Percentiles rank a stretch among this genome's conserved stretches.
Evolutionary conservation across 1,284 basidiomycete genomes (phyloP).

Genomic region (Vanrija pseudolonga): DNA sequence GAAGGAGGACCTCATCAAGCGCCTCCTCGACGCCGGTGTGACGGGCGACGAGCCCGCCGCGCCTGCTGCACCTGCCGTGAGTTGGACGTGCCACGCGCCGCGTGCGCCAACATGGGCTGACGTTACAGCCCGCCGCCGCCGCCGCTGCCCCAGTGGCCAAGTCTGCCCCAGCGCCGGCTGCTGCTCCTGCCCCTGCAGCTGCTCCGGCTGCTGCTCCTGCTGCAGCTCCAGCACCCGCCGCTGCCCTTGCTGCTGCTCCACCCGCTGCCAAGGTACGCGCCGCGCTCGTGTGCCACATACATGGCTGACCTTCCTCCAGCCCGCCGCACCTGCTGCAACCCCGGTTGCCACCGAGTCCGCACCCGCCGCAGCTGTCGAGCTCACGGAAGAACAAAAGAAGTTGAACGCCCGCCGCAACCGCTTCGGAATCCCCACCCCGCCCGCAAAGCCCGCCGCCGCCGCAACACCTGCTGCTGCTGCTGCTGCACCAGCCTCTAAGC

Average conservation of each 20-base stretch:
- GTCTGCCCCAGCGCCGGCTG: neutral
- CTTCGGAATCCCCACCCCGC: slow-evolving; percentile 45
- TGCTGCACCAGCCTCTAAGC: too few species aligned
- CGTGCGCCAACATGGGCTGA: neutral
- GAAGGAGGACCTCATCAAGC: slow-evolving; percentile 50
- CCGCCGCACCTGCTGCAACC: slow-evolving; percentile 1
- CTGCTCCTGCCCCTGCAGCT: neutral
- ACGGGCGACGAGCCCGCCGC: slow-evolving; percentile 5
- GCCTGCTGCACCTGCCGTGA: neutral
- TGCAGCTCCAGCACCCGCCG: neutral
- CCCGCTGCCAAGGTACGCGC: neutral
- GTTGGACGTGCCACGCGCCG: too few species aligned
- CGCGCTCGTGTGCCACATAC: neutral
- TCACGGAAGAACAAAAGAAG: slow-evolving; percentile 44
- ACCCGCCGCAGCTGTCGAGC: slow-evolving; percentile 5
- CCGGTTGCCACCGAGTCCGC: slow-evolving; percentile 3
- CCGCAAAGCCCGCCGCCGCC: slow-evolving; percentile 11
- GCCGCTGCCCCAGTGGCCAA: neutral
- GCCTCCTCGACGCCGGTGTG: slow-evolving; percentile 43
- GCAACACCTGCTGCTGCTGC: slow-evolving; percentile 5
- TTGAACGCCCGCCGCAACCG: slow-evolving; percentile 45
- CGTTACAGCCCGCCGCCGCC: slow-evolving; percentile 12
- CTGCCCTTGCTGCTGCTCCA: neutral
- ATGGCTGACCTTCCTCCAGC: neutral
- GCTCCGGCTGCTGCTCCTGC: neutral